Evolutionary conservation across 177 flowering plant genomes (phyloP).

Genomic region (Vitis hybrid): DNA sequence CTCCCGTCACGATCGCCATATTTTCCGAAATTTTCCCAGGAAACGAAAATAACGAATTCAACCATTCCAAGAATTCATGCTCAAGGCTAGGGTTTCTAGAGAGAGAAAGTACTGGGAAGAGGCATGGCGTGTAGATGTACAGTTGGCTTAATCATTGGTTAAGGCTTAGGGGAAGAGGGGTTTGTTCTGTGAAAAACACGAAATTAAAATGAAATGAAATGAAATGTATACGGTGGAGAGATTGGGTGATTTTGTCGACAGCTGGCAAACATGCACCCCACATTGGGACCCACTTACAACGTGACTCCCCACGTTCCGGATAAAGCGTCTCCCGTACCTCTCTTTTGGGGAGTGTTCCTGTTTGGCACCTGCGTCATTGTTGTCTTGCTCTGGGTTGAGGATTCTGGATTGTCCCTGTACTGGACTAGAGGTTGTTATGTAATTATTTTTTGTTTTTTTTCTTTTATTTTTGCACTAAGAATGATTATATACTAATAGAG

Average conservation of each 20-base stretch:
- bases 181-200: too few relatives aligned
- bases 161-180: background rate
- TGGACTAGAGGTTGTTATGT: too few relatives aligned
- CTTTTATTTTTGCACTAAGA: too few relatives aligned
- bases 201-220: background rate
- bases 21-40: too few relatives aligned
- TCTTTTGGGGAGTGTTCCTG: too few relatives aligned
- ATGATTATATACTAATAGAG: too few relatives aligned
- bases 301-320: background rate
- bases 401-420: too few relatives aligned
- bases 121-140: background rate
- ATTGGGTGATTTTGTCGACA: background rate
- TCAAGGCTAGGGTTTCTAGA: slow-evolving; percentile 11
- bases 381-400: too few relatives aligned
- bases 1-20: slow-evolving; percentile 92
- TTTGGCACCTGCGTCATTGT: too few relatives aligned
- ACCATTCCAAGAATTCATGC: background rate
- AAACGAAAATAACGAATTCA: too few relatives aligned
- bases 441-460: too few relatives aligned
- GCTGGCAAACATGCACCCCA: slow-evolving; percentile 4
- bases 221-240: background rate
- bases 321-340: too few relatives aligned
- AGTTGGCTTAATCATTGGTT: slow-evolving; percentile 19
- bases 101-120: background rate
- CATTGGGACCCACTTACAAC: background rate